phyloP scores from a whole-genome alignment of 139 green algal species.

The Closterium sp. region DNA sequence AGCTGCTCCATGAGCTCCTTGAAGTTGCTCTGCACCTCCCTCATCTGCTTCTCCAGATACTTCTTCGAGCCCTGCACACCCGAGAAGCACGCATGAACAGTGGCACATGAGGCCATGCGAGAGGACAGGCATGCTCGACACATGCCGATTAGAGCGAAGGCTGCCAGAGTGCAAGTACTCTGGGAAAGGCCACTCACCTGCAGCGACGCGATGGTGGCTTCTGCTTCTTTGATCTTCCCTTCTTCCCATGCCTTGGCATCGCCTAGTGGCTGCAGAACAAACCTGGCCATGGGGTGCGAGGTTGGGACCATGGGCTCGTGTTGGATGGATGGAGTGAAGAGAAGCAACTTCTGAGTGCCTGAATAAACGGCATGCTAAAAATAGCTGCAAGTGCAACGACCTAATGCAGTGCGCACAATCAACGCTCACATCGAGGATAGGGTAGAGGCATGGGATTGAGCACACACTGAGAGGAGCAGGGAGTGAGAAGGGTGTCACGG shows the following conservation, averaged over 20 bases:
- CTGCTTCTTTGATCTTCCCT: neutral
- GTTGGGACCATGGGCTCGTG: neutral
- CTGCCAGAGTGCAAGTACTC: neutral
- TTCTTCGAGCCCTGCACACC: constrained; percentile 36
- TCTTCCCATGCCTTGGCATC: neutral
- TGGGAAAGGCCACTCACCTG: neutral
- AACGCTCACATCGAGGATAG: neutral
- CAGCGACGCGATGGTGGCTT: neutral
- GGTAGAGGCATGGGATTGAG: neutral
- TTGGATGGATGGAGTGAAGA: neutral
- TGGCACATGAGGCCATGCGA: too few species aligned
- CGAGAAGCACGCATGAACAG: neutral
- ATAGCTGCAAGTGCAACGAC: neutral
- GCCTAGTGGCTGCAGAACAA: neutral
- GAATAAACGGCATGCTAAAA: neutral
- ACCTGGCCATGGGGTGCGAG: neutral
- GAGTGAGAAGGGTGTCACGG: neutral
- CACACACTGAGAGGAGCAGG: neutral
- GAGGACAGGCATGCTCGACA: too few species aligned
- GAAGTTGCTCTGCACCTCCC: constrained; percentile 34
- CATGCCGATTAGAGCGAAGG: too few species aligned
- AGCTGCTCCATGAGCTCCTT: constrained; percentile 42
- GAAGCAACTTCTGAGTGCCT: neutral
- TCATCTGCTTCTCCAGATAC: constrained; percentile 41
- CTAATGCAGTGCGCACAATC: neutral